phyloP scores from a whole-genome alignment of 1,284 basidiomycete species.

The Laetiporus sulphureus region DNA sequence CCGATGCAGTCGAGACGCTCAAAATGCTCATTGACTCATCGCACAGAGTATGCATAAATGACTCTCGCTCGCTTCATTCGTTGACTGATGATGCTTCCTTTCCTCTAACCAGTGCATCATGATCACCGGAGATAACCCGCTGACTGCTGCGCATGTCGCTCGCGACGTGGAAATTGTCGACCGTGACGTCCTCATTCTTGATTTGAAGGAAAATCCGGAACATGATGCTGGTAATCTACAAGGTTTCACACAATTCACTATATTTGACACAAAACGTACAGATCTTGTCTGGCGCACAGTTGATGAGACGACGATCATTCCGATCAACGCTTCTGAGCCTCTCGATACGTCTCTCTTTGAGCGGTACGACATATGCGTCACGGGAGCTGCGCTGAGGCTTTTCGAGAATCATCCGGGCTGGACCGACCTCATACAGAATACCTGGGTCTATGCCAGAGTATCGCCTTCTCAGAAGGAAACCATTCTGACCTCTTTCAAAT shows the following conservation, averaged over 20 bases:
- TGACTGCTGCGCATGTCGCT: slow-evolving; percentile 92
- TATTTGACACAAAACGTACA: slow-evolving; percentile 19
- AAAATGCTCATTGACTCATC: slow-evolving; percentile 93
- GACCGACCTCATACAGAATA: slow-evolving; percentile 81
- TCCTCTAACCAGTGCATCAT: slow-evolving; percentile 82
- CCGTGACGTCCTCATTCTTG: slow-evolving; percentile 86
- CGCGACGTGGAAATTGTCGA: slow-evolving; percentile 94
- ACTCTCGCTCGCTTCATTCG: not conserved
- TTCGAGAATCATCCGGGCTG: slow-evolving; percentile 63
- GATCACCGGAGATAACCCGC: slow-evolving; percentile 96
- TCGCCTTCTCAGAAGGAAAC: slow-evolving; percentile 93
- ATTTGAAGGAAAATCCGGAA: slow-evolving; percentile 76
- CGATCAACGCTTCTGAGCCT: slow-evolving; percentile 72
- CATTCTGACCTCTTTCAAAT: slow-evolving; percentile 85
- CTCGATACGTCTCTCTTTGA: slow-evolving; percentile 74
- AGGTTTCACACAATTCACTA: not conserved
- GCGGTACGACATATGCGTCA: slow-evolving; percentile 91
- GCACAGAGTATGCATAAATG: slow-evolving; percentile 81
- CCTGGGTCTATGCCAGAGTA: slow-evolving; percentile 95
- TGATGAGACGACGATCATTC: slow-evolving; percentile 82
- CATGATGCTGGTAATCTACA: slow-evolving; percentile 51
- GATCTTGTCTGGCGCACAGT: slow-evolving; percentile 92
- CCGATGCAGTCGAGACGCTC: slow-evolving; percentile 83
- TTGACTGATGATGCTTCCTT: not conserved
- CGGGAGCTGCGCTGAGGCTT: slow-evolving; percentile 85